Percentiles rank a stretch among this genome's conserved stretches.
Conservation (phyloP, 164 flowering plant species). For the Stephania cephalantha region DNA sequence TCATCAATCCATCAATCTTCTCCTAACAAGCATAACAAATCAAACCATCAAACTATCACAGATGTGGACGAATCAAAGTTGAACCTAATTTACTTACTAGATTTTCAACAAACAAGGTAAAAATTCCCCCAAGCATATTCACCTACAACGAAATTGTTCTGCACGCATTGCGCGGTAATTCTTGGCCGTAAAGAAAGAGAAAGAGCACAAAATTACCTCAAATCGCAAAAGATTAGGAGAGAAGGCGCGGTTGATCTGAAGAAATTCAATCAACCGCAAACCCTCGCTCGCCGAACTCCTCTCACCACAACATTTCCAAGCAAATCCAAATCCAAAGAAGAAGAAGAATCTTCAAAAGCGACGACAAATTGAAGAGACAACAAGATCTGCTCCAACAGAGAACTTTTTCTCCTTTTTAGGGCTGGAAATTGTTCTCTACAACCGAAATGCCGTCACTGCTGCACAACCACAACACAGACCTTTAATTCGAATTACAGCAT, state of each 20-base stretch:
- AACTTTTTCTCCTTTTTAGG: conserved; percentile 2
- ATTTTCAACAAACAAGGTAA: conserved; percentile 3
- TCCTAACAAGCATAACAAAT: too few relatives aligned
- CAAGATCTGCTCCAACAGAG: background rate
- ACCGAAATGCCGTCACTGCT: background rate
- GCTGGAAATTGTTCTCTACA: background rate
- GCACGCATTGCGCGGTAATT: conserved; percentile 7
- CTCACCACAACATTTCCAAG: background rate
- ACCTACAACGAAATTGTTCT: background rate
- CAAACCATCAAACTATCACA: too few relatives aligned
- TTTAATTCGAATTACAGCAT: conserved; percentile 14
- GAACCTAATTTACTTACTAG: background rate
- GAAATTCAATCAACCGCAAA: background rate
- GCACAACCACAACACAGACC: conserved; percentile 2
- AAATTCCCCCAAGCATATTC: background rate
- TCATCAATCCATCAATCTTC: background rate
- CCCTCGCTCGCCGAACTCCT: background rate
- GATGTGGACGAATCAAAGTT: conserved; percentile 10
- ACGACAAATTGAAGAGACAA: background rate
- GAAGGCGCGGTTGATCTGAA: background rate
- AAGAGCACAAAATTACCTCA: background rate
- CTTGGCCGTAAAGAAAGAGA: conserved; percentile 4
- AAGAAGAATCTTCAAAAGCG: background rate
- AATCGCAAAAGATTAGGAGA: background rate
- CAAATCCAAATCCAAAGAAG: background rate